phyloP scores from a whole-genome alignment of 768 basidiomycete genomes.

The Holtermanniella nyarrowii region DNA sequence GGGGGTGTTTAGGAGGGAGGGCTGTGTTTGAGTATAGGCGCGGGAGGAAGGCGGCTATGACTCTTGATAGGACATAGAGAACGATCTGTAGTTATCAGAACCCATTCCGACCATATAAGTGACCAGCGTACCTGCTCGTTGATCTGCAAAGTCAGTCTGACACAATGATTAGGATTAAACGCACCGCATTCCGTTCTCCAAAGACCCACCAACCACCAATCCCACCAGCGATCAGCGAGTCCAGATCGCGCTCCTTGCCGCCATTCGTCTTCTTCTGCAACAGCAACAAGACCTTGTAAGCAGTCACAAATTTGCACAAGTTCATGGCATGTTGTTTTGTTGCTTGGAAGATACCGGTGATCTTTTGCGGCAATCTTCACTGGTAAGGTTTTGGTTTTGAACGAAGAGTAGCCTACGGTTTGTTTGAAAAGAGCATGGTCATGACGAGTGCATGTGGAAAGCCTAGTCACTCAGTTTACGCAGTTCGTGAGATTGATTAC shows the following conservation, averaged over 20 bases:
- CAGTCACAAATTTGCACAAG: slow-evolving; percentile 82
- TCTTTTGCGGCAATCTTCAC: slow-evolving; percentile 25
- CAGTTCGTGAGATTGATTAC: slow-evolving; percentile 6
- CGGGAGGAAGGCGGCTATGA: slow-evolving; percentile 82
- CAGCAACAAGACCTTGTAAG: slow-evolving; percentile 80
- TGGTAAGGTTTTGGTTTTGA: slow-evolving; percentile 9
- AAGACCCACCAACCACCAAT: slow-evolving; percentile 65
- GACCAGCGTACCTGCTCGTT: slow-evolving; percentile 42
- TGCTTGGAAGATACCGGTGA: slow-evolving; percentile 57
- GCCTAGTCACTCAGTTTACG: slow-evolving; percentile 34
- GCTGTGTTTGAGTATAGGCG: slow-evolving; percentile 46
- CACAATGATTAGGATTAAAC: slow-evolving; percentile 1
- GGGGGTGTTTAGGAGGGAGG: slow-evolving; percentile 42
- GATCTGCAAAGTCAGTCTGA: slow-evolving; percentile 21
- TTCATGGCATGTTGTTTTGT: slow-evolving; percentile 86
- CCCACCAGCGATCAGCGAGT: slow-evolving; percentile 86
- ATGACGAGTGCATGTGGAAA: slow-evolving; percentile 96
- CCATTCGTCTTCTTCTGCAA: slow-evolving; percentile 64
- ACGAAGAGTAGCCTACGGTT: slow-evolving; percentile 55
- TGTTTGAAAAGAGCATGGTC: slow-evolving; percentile 85
- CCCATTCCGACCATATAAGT: neutral
- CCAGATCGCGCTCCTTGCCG: slow-evolving; percentile 67
- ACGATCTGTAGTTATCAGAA: slow-evolving; percentile 70
- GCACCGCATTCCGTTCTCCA: slow-evolving; percentile 44
- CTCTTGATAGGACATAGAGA: slow-evolving; percentile 86